Percentiles rank a stretch among this genome's conserved stretches.
These are phyloP conservation scores for Coemansia sp. DNA, from an alignment of 192 early-diverging fungal species.

Conservation along the genomic window DNA sequence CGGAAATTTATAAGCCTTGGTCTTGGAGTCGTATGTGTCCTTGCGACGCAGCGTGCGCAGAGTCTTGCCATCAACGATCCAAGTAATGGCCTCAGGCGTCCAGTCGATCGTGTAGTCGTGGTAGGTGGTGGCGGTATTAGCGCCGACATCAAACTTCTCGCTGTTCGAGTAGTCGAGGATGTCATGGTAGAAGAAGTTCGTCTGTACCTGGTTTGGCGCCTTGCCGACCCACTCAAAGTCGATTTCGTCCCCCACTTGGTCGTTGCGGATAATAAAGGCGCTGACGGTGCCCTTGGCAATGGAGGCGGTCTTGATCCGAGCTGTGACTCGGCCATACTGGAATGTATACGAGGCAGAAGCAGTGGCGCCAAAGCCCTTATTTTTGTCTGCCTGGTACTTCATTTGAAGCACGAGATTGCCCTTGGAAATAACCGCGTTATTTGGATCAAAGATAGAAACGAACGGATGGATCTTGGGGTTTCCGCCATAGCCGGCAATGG, in stretches of 20 bases:
- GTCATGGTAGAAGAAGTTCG: constrained; percentile 67
- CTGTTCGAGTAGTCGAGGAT: constrained; percentile 61
- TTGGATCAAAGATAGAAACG: constrained; percentile 52
- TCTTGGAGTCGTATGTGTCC: constrained; percentile 51
- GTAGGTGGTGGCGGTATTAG: constrained; percentile 49
- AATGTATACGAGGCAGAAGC: constrained; percentile 47
- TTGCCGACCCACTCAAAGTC: constrained; percentile 72
- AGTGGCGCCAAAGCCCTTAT: constrained; percentile 63
- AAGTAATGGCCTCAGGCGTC: constrained; percentile 57
- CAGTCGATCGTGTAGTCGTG: constrained; percentile 70
- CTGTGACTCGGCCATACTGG: constrained; percentile 64
- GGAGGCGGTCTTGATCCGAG: constrained; percentile 63
- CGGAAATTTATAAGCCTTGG: constrained; percentile 55
- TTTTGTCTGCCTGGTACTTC: constrained; percentile 37
- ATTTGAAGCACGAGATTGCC: constrained; percentile 48
- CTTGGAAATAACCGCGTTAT: constrained; percentile 29
- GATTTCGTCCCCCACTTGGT: constrained; percentile 63
- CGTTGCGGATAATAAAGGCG: constrained; percentile 59
- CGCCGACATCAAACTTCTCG: constrained; percentile 28
- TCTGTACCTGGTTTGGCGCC: constrained; percentile 58
- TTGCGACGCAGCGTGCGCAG: constrained; percentile 57
- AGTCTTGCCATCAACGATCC: constrained; percentile 61
- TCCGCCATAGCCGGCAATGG: constrained; percentile 27
- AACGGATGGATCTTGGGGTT: constrained; percentile 45
- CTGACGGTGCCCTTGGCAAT: constrained; percentile 61